A percentile compares a stretch with the other conserved stretches of the same genome.
Evolutionary conservation across 306 rosid genomes (phyloP).

Genomic region (Lithocarpus polystachyus): DNA sequence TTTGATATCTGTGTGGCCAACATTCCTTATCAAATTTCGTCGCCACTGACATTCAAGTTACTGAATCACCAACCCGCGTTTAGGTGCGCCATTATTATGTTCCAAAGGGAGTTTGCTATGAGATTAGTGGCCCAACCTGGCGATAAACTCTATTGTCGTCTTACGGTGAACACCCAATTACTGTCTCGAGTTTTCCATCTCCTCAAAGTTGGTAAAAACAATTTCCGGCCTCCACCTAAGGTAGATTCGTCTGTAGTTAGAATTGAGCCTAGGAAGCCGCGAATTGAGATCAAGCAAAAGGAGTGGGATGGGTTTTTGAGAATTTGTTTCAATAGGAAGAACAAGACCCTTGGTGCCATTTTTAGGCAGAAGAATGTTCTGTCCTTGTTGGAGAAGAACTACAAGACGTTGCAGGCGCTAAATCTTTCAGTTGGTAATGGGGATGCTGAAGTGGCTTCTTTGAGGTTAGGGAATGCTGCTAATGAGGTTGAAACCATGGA

Average conservation of each 20-base stretch:
- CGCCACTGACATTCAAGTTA: slow-evolving; percentile 96
- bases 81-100: slow-evolving; percentile 92
- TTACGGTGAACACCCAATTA: slow-evolving; percentile 81
- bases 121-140: slow-evolving; percentile 94
- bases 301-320: slow-evolving; percentile 95
- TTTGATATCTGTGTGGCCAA: slow-evolving; percentile 93
- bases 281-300: slow-evolving; percentile 65
- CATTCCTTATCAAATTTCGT: slow-evolving; percentile 92
- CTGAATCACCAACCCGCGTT: slow-evolving; percentile 72
- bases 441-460: slow-evolving; percentile 30
- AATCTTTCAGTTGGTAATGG: slow-evolving; percentile 41
- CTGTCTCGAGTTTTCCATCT: slow-evolving; percentile 83
- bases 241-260: slow-evolving; percentile 90
- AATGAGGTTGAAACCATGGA: slow-evolving; percentile 48
- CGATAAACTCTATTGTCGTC: slow-evolving; percentile 88
- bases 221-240: slow-evolving; percentile 89
- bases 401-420: slow-evolving; percentile 62
- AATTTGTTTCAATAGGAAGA: slow-evolving; percentile 81
- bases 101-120: slow-evolving; percentile 93
- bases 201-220: slow-evolving; percentile 88
- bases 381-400: slow-evolving; percentile 74
- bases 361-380: slow-evolving; percentile 85
- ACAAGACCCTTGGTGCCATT: slow-evolving; percentile 87
- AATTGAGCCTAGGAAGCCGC: slow-evolving; percentile 83
- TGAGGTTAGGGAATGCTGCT: slow-evolving; percentile 27